Percentiles rank a stretch among this genome's conserved stretches.
phyloP scores from a whole-genome alignment of 2,329 filamentous ascomycete species.

The Laburnicola sp. region DNA sequence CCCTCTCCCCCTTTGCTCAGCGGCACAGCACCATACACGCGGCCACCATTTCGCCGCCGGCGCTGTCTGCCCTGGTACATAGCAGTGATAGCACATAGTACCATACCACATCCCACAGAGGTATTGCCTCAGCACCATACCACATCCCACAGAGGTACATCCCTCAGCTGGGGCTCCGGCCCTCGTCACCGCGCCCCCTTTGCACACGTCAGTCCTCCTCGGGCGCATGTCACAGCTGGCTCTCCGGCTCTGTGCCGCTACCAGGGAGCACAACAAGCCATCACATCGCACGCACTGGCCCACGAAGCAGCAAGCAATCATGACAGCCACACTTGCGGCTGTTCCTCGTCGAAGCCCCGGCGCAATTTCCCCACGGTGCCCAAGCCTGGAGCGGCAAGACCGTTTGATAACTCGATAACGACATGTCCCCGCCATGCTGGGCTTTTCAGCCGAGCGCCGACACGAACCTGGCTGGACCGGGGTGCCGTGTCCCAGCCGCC shows the following conservation, averaged over 20 bases:
- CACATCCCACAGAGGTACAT: no score
- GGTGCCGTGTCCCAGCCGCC: slow-evolving; percentile 13
- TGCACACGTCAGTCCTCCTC: not conserved
- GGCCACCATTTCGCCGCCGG: no score
- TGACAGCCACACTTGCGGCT: slow-evolving; percentile 10
- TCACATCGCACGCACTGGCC: slow-evolving; percentile 2
- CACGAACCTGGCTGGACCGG: slow-evolving; percentile 30
- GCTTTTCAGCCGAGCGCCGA: slow-evolving; percentile 42
- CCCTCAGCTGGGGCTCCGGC: no score
- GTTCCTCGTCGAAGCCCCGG: slow-evolving; percentile 11
- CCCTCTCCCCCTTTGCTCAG: no score
- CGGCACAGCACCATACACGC: no score
- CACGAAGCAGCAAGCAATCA: slow-evolving; percentile 1
- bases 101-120: no score
- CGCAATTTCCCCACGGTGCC: slow-evolving; percentile 34
- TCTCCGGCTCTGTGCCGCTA: slow-evolving; percentile 1
- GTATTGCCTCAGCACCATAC: no score
- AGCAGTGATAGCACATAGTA: no score
- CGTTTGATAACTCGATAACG: slow-evolving; percentile 38
- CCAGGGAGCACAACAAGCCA: slow-evolving; percentile 2
- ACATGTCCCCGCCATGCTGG: slow-evolving; percentile 42
- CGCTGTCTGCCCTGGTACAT: no score
- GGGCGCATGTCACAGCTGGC: no score
- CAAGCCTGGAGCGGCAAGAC: slow-evolving; percentile 36
- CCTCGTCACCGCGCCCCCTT: no score